Base-by-base conservation (phyloP, 202 grass and related monocot genomes). In the Schoenoplectus triqueter region DNA sequence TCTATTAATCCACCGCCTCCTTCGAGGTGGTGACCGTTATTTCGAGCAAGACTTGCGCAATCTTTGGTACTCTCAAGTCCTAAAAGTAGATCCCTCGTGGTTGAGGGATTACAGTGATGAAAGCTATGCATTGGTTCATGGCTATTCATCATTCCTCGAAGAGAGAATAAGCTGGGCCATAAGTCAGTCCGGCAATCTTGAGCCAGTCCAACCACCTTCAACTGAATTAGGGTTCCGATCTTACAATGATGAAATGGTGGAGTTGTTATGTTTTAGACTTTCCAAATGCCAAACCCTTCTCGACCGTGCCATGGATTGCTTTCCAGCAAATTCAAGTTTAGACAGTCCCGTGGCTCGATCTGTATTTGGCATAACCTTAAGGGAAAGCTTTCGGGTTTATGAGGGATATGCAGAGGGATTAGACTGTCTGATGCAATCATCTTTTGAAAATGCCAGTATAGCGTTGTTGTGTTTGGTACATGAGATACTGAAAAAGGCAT, bases 321-420 rank as follows among this genome's bases (percentile, higher is more conserved):
- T 94, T 9, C 90, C 87, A 0, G 86, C 86, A 44, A 85, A 94
- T 88, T 85, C 91, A 3, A 93, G 84, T 85, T 69, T 46, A 5
- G 48, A 78, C 4, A 85, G 91, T 77, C 68, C 82, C 10, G 86
- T 87, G 11, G 84, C 85, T 5, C 82, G 81, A 20, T 94, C 92
- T 48, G 90, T 93, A 11, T 89, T 96, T 81, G 76, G 87, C 86
- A 92, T 96, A 90, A 89, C 90, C 52, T 87, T 99, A 83, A 87
- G 90, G 48, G 96, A 99, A 80, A 99, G 96, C 84, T 91, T 99
- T 86, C 91, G 89, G 74, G 96, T 96, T 56, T 94, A 99, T 59
- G 86, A 85, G 46, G 65, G 88, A 57, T 99, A 95, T 73, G 42
- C 54, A 1, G 91, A 96, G 8, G 90, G 84, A 7, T 42, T 94